Evolutionary conservation across 129 eudicot genomes (phyloP).

Genomic region (Silybum marianum): DNA sequence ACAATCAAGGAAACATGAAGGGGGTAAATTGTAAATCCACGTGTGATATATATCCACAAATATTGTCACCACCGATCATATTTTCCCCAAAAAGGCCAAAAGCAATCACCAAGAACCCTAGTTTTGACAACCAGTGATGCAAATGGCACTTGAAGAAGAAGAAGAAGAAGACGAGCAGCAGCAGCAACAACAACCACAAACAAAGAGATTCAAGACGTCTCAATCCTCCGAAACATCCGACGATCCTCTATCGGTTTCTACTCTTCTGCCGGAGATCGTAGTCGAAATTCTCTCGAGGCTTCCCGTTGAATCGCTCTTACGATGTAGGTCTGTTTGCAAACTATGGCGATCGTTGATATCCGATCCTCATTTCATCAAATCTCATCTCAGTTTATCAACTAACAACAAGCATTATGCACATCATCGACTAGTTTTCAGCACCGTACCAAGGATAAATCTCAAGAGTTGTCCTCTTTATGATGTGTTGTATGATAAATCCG

Average conservation of each 20-base stretch:
- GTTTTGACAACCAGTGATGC: not conserved
- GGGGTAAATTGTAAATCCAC: not conserved
- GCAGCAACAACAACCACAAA: constrained; percentile 17
- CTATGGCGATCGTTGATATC: constrained; percentile 55
- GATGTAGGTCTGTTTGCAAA: constrained; percentile 60
- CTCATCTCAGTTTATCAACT: constrained; percentile 32
- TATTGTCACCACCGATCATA: not conserved
- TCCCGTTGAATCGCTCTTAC: constrained; percentile 55
- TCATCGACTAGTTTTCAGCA: constrained; percentile 30
- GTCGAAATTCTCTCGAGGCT: constrained; percentile 53
- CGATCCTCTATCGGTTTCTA: constrained; percentile 1
- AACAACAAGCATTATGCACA: constrained; percentile 11
- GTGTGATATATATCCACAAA: not conserved
- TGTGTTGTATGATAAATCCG: constrained; percentile 12
- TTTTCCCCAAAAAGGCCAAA: not conserved
- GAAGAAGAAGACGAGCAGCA: not conserved
- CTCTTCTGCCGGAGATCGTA: constrained; percentile 47
- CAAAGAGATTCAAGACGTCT: constrained; percentile 19
- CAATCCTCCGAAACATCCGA: constrained; percentile 3
- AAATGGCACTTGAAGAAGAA: constrained; percentile 26
- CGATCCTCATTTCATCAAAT: constrained; percentile 37
- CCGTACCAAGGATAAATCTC: constrained; percentile 11
- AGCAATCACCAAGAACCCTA: not conserved
- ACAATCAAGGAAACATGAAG: not conserved
- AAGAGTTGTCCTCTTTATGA: constrained; percentile 31